A percentile compares a stretch with the other conserved stretches of the same genome.
Evolutionary conservation across 805 yeast genomes (phyloP).

Genomic region (Lachancea cidri): DNA sequence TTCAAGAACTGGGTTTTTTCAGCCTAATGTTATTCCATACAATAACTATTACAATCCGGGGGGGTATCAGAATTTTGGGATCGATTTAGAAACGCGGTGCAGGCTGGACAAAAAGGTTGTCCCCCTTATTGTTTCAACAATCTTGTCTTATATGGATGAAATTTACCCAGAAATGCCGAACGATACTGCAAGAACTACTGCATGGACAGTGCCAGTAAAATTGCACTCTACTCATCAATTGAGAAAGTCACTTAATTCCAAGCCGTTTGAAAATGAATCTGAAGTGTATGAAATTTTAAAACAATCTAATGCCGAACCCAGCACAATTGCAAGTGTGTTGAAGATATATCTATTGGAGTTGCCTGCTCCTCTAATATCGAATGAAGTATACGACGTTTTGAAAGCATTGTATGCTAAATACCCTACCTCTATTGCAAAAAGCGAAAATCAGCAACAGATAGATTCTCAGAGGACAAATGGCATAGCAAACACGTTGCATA

Average conservation of each 20-base stretch:
- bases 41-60: constrained; percentile 75
- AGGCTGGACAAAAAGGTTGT: constrained; percentile 68
- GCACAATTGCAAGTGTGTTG: constrained; percentile 60
- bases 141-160: constrained; percentile 61
- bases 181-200: constrained; percentile 60
- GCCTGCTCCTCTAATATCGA: constrained; percentile 70
- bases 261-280: constrained; percentile 28
- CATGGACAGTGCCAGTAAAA: constrained; percentile 67
- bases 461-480: constrained; percentile 48
- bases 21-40: constrained; percentile 66
- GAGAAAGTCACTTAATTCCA: constrained; percentile 46
- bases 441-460: constrained; percentile 21
- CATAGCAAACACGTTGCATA: constrained; percentile 57
- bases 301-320: constrained; percentile 41
- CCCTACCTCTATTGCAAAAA: constrained; percentile 28
- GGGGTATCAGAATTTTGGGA: constrained; percentile 70
- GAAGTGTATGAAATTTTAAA: constrained; percentile 31
- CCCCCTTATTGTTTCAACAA: constrained; percentile 59
- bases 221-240: constrained; percentile 56
- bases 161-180: constrained; percentile 63
- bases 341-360: constrained; percentile 72
- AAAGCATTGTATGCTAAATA: constrained; percentile 58
- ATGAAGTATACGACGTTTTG: constrained; percentile 59
- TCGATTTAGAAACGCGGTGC: constrained; percentile 65
- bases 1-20: constrained; percentile 67